Evolutionary conservation across 2,329 filamentous ascomycete genomes (phyloP).

Genomic region (Fusarium mundagurra): DNA sequence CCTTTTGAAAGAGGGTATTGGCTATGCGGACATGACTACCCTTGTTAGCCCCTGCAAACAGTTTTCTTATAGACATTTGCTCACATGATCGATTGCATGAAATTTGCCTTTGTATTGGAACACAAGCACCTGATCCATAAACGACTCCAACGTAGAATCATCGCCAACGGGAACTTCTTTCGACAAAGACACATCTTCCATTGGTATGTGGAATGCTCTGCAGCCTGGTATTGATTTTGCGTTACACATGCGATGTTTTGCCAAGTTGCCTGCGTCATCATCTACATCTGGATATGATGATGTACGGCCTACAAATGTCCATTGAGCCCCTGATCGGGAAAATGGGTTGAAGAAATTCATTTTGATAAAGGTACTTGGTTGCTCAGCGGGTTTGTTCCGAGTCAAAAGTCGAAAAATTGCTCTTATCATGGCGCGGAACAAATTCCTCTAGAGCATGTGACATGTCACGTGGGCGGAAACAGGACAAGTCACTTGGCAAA

Average conservation of each 20-base stretch:
- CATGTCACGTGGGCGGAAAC: background rate
- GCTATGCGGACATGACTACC: constrained; percentile 72
- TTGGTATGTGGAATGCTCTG: constrained; percentile 65
- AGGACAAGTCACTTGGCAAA: background rate
- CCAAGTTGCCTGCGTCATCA: constrained; percentile 51
- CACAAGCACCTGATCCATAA: constrained; percentile 71
- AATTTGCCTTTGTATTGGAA: constrained; percentile 71
- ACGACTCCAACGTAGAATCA: constrained; percentile 47
- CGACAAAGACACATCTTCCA: constrained; percentile 49
- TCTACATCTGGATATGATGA: constrained; percentile 66
- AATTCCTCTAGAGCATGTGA: background rate
- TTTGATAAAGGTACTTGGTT: background rate
- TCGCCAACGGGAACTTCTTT: constrained; percentile 50
- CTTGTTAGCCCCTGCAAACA: background rate
- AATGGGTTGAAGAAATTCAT: constrained; percentile 41
- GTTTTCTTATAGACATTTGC: constrained; percentile 37
- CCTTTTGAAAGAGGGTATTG: constrained; percentile 73
- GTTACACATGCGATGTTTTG: constrained; percentile 51
- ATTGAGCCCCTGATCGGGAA: constrained; percentile 43
- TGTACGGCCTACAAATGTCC: constrained; percentile 64
- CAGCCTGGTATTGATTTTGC: constrained; percentile 61
- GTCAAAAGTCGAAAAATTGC: background rate
- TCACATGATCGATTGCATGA: constrained; percentile 75
- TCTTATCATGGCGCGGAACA: background rate
- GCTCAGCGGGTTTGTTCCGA: background rate